Conservation (phyloP, 768 basidiomycete species). For the Collybia sp. region DNA sequence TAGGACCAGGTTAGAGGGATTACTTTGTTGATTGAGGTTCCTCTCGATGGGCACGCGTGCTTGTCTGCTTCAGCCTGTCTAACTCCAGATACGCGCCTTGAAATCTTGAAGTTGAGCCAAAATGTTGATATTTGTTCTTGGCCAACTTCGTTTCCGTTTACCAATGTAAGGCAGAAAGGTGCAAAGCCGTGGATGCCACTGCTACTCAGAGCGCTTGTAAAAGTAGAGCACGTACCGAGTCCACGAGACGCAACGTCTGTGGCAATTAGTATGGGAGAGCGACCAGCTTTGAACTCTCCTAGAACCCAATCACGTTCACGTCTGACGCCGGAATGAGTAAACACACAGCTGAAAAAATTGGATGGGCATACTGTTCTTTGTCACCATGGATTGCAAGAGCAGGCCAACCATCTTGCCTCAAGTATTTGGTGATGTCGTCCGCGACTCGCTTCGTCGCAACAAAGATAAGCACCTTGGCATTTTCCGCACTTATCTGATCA, state of each 20-base stretch:
- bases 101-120: no score
- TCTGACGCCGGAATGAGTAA: constrained; percentile 29
- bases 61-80: constrained; percentile 33
- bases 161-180: no score
- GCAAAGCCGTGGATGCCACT: constrained; percentile 6
- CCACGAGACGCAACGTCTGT: constrained; percentile 99
- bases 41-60: constrained; percentile 31
- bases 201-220: constrained; percentile 38
- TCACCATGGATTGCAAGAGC: constrained; percentile 99
- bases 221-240: constrained; percentile 82
- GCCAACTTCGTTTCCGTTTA: no score
- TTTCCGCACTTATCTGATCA: constrained; percentile 93
- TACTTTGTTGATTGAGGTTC: constrained; percentile 14
- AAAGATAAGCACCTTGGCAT: constrained; percentile 98
- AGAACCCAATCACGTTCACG: constrained; percentile 99
- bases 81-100: constrained; percentile 31
- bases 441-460: constrained; percentile 97
- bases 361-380: constrained; percentile 83
- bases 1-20: constrained; percentile 40
- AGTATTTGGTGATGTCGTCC: constrained; percentile 96
- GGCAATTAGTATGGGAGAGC: constrained; percentile 96
- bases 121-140: no score
- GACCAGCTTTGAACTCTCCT: constrained; percentile 96
- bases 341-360: not conserved
- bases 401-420: constrained; percentile 99